Base-by-base conservation (phyloP, 1,284 basidiomycete species). In the Irpex sp. region DNA sequence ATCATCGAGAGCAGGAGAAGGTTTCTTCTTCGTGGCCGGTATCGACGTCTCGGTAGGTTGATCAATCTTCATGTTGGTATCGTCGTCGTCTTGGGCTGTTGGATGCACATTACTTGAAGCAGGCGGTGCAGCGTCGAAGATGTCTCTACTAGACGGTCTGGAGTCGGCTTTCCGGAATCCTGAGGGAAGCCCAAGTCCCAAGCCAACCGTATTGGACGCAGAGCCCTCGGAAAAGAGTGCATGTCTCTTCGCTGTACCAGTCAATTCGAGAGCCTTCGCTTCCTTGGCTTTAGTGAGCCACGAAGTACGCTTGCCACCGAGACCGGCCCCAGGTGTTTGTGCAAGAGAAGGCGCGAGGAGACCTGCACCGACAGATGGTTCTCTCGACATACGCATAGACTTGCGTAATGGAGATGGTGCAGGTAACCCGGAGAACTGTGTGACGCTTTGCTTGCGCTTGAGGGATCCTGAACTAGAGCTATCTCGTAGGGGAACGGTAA, bases 271-370 rank as follows among this genome's bases (percentile, higher is more conserved):
- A 4, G 89, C 88, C 68, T 91, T 92, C 21, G 82, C 87, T 71
- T 92, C 90, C 51, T 89, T 81, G 11, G 87, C 88, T 69, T 89
- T 91, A 72, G 83, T 85, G 62, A 93, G 73, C 91, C 91, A 92
- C 0, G 91, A 93, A 11, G 88, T 87, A 31, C 91, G 84, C 68
- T 89, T 90, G 3, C 82, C 82, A 7, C 82, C 83, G 11, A 78
- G 69, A 9, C 76, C 78, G 17, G 75, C 66, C 6, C 77, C 77
- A 54, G 77, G 75, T 5, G 83, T 81, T 58, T 81, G 81, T 1
- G 82, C 80, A 3, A 64, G 44, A 0, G 55, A 13, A 5, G 58
- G 59, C 49, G n/a, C 40, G 13, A 62, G 52, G 7, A 38, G 65
- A 17, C 58, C 65, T 19, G 65, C 52, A 2, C 78, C 75, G 7